Evolutionary conservation across 2,329 filamentous ascomycete species (phyloP).

Genomic region (Clarireedia homoeocarpa): DNA sequence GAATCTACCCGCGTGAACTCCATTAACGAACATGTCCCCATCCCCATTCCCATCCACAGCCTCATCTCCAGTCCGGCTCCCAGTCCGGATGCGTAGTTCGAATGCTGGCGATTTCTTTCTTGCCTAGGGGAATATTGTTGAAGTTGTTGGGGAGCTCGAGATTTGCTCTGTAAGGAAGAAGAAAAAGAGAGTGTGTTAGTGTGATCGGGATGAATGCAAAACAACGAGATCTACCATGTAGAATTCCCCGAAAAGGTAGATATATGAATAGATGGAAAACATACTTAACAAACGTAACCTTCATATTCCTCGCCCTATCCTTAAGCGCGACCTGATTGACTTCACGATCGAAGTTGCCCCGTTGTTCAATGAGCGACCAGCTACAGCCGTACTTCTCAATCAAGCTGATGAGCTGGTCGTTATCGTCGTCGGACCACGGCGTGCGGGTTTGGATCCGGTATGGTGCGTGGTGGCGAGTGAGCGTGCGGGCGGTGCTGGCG

Average conservation of each 20-base stretch:
- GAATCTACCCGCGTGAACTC: too few species aligned
- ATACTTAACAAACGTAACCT: slow-evolving; percentile 27
- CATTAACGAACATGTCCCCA: too few species aligned
- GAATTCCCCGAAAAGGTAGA: too few species aligned
- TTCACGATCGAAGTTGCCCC: slow-evolving; percentile 27
- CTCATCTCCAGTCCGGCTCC: background rate
- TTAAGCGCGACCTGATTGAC: slow-evolving; percentile 43
- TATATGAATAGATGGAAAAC: background rate
- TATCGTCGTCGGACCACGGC: slow-evolving; percentile 34
- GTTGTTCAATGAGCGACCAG: slow-evolving; percentile 39
- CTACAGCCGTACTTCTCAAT: slow-evolving; percentile 38
- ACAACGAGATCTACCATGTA: background rate
- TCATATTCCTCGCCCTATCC: slow-evolving; percentile 47
- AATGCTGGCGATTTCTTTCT: background rate
- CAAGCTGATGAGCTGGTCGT: slow-evolving; percentile 38
- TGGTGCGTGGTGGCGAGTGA: background rate
- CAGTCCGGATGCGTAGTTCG: background rate
- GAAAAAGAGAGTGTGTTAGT: too few species aligned
- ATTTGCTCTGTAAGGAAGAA: background rate
- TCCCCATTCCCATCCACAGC: too few species aligned
- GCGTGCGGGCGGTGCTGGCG: slow-evolving; percentile 2
- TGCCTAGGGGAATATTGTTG: background rate
- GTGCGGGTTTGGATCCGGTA: slow-evolving; percentile 14
- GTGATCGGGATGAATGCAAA: background rate
- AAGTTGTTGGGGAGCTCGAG: background rate